Evolutionary conservation across 2,329 filamentous ascomycete genomes (phyloP).

Genomic region (Drechslerella coelobrocha): DNA sequence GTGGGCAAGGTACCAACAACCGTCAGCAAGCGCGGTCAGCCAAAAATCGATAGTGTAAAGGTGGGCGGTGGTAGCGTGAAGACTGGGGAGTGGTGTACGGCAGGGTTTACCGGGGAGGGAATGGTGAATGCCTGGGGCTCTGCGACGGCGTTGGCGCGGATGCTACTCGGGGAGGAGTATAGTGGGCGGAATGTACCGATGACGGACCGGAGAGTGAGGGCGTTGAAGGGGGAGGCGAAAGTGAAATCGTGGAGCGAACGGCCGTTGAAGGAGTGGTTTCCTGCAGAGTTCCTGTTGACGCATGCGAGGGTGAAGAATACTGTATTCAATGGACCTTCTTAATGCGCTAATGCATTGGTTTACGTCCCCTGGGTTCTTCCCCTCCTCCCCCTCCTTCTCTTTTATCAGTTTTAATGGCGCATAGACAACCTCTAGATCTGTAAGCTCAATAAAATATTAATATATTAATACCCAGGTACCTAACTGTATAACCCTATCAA

Average conservation of each 20-base stretch:
- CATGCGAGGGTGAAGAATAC: constrained; percentile 36
- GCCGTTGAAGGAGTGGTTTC: constrained; percentile 50
- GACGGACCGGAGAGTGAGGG: no score
- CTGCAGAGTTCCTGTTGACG: constrained; percentile 51
- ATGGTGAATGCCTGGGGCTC: constrained; percentile 66
- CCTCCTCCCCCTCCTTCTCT: no score
- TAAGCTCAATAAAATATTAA: no score
- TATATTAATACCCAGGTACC: no score
- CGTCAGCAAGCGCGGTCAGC: constrained; percentile 50
- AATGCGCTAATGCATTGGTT: no score
- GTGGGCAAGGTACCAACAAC: constrained; percentile 61
- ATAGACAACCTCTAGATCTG: no score
- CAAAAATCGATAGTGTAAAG: constrained; percentile 42
- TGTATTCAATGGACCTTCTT: no score
- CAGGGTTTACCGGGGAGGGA: constrained; percentile 64
- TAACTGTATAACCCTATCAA: no score
- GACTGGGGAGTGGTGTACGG: constrained; percentile 62
- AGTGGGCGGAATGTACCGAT: constrained; percentile 11
- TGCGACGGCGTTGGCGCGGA: constrained; percentile 62
- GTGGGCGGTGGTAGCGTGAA: neutral
- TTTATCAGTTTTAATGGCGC: no score
- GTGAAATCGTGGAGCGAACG: constrained; percentile 39
- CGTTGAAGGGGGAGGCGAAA: constrained; percentile 31
- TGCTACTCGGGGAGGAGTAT: constrained; percentile 57
- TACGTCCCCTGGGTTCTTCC: no score